Evolutionary conservation across 768 basidiomycete genomes (phyloP).

Genomic region (Fistulinella prunicolor): DNA sequence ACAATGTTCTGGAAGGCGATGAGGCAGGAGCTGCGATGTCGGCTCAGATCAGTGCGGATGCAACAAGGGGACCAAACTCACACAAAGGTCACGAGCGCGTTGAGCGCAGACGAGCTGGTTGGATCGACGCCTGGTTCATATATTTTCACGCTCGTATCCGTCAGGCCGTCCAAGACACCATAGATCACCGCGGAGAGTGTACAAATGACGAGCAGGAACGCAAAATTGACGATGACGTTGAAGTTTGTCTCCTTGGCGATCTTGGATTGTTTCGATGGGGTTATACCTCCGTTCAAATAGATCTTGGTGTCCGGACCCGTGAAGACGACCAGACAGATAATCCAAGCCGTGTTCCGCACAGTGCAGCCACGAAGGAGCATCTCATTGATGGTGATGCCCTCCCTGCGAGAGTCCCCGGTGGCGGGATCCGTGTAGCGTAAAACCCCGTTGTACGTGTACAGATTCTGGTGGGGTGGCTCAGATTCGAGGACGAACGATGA

Average conservation of each 20-base stretch:
- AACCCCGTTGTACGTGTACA: conserved; percentile 88
- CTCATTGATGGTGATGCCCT: conserved; percentile 87
- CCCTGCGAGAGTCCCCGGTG: conserved; percentile 53
- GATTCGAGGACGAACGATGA: conserved; percentile 87
- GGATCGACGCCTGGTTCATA: conserved; percentile 71
- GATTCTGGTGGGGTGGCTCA: conserved; percentile 89
- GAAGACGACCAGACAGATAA: conserved; percentile 91
- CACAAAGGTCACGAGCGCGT: conserved; percentile 89
- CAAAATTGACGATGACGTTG: conserved; percentile 94
- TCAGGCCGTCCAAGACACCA: conserved; percentile 62
- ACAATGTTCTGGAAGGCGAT: conserved; percentile 98
- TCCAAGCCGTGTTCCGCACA: conserved; percentile 87
- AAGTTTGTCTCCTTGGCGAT: conserved; percentile 99
- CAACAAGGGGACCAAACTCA: conserved; percentile 41
- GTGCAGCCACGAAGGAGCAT: conserved; percentile 88
- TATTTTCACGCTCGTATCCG: conserved; percentile 62
- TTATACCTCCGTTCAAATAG: conserved; percentile 88
- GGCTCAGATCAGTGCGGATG: conserved; percentile 1
- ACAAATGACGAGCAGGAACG: conserved; percentile 75
- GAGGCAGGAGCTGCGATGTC: conserved; percentile 67
- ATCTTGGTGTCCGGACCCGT: conserved; percentile 93
- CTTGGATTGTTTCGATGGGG: conserved; percentile 95
- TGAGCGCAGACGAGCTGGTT: conserved; percentile 57
- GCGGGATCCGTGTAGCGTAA: conserved; percentile 64
- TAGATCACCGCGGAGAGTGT: conserved; percentile 69